Evolutionary conservation across 2,329 filamentous ascomycete species (phyloP), one percentile per base, ranked within the genome.

Genomic region (Aaosphaeria pasadenensis): DNA sequence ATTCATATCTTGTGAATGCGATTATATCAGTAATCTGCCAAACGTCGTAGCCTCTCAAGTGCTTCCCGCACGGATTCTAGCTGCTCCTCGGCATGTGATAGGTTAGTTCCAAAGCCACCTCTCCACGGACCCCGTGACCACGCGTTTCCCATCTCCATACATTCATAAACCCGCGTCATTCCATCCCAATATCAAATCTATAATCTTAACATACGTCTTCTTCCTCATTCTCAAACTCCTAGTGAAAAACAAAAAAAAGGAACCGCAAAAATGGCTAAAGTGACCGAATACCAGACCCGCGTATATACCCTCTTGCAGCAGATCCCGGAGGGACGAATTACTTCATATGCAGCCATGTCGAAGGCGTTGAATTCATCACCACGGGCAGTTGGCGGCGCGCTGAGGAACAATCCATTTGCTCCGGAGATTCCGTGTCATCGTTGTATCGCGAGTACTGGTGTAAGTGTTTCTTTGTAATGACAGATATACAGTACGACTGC

Each of bases 381-480:
- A 1, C 78, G 89, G 39, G 89, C 89, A 0, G 82, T 94, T 5
- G 89, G 89, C 11, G 89, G 88, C 50, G 88, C 88, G 1, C 76
- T 95, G 62, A 80, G 87, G 13, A 75, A 72, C 33, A 95, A 95
- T 64, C 89, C 89, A 0, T 95, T 92, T 60, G 89, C 90, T 11
- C 89, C 90, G 0, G 79, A 82, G 32, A 86, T 92, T 4, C 90
- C 89, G 1, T 95, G 89, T 57, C 89, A 95, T 69, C 80, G 90
- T 7, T 86, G 92, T 24, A 81, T 95, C 42, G 87, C 88, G 5
- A 85, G 83, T 38, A 85, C 85, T 44, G 85, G 88, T 9, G 76
- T 77, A n/a, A 69, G 73, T 58, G 6, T 29, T 9, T 11, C 11
- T 29, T 2, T 43, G 3, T 3, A 9, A 17, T 2, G 7, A 30